Conservation (phyloP, 2,329 filamentous ascomycete genomes). For the Aaosphaeria arxii region DNA sequence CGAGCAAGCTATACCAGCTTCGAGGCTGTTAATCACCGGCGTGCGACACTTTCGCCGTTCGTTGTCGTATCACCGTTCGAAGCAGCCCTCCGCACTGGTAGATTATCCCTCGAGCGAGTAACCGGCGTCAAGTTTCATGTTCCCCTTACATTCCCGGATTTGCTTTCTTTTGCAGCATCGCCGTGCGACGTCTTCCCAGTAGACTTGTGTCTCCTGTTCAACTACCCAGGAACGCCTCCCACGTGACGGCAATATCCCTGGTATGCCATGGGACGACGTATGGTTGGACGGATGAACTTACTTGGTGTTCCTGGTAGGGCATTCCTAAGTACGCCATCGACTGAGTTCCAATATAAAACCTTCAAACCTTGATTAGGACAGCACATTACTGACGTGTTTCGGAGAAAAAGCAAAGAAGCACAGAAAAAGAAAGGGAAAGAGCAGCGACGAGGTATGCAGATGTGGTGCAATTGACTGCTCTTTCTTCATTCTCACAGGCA, state of each 20-base stretch:
- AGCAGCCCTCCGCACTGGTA: no score
- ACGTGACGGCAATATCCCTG: no score
- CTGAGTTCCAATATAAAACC: conserved; percentile 4
- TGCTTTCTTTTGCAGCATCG: conserved; percentile 19
- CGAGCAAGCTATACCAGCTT: not conserved
- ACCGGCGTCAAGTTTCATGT: conserved; percentile 15
- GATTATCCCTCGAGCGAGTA: conserved; percentile 11
- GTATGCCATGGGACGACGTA: no score
- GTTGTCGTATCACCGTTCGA: conserved; percentile 19
- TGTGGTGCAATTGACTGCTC: no score
- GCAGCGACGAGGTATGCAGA: no score
- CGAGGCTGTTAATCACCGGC: conserved; percentile 15
- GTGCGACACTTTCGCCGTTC: conserved; percentile 25
- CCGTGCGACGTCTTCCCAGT: conserved; percentile 8
- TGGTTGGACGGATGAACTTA: no score
- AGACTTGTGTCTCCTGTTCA: no score
- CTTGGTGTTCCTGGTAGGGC: conserved; percentile 1
- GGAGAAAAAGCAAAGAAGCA: no score
- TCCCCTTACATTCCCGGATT: conserved; percentile 23
- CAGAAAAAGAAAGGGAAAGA: no score
- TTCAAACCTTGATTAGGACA: not conserved
- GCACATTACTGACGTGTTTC: not conserved
- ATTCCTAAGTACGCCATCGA: conserved; percentile 31
- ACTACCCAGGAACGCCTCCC: no score
- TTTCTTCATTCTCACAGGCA: no score